These are phyloP conservation scores for Pichia pseudocactophila DNA, from an alignment of 805 yeast genomes.

Conservation along the genomic window DNA sequence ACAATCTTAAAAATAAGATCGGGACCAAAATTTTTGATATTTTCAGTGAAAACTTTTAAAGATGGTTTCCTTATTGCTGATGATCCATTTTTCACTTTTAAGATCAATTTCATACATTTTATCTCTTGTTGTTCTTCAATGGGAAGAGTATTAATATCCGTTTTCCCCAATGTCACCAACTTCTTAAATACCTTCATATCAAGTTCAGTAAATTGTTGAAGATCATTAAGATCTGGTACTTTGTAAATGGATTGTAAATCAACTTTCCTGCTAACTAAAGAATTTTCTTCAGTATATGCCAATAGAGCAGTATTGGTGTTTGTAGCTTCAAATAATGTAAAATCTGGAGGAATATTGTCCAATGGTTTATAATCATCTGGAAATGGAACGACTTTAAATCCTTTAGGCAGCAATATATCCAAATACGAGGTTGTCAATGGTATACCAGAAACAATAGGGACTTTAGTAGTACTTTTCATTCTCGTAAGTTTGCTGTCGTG, in stretches of 20 bases:
- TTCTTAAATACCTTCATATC: slow-evolving; percentile 68
- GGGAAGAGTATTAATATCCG: slow-evolving; percentile 29
- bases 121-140: slow-evolving; percentile 50
- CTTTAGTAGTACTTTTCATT: not conserved
- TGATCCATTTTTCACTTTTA: slow-evolving; percentile 72
- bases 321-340: slow-evolving; percentile 13
- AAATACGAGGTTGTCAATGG: slow-evolving; percentile 38
- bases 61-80: slow-evolving; percentile 61
- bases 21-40: slow-evolving; percentile 61
- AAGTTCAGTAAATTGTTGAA: slow-evolving; percentile 60
- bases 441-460: slow-evolving; percentile 27
- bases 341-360: slow-evolving; percentile 29
- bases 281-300: slow-evolving; percentile 25
- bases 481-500: not conserved
- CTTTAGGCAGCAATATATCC: slow-evolving; percentile 43
- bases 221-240: slow-evolving; percentile 55
- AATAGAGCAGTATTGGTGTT: not conserved
- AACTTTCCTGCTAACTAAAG: slow-evolving; percentile 21
- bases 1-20: slow-evolving; percentile 56
- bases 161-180: slow-evolving; percentile 30
- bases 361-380: slow-evolving; percentile 39
- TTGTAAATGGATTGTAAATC: slow-evolving; percentile 38
- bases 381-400: slow-evolving; percentile 35
- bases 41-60: slow-evolving; percentile 54
- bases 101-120: slow-evolving; percentile 50